Evolutionary conservation across 192 early-diverging fungal genomes (phyloP), one percentile per base, ranked within the genome.

Genomic region (Podila epigama): DNA sequence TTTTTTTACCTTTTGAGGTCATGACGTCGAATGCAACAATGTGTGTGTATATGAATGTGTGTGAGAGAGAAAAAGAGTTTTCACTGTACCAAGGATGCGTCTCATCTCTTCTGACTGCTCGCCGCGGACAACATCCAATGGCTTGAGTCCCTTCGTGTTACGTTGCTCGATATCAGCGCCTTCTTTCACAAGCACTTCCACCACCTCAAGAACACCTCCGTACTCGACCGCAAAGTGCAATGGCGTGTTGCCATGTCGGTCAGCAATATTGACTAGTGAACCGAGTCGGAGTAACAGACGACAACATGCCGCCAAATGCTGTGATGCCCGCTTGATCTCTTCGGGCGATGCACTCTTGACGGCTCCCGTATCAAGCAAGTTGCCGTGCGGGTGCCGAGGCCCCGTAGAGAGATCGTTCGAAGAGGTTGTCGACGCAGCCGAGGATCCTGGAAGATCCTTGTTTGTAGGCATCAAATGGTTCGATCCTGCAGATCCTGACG

Each of bases 151-250:
- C 20, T 81, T 85, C 33, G 78, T 82, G 53, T 85, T 85, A 18
- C 79, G 81, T 8, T 66, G 58, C 34, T 64, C 63, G 13, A 85
- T 68, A 68, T 83, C 79, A 10, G 84, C 84, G 9, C 84, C 84
- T 51, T 83, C 82, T 22, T 75, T 40, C 10, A 85, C 66, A 32
- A 86, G 48, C 1, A 86, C 79, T 15, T 68, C 69, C 1, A 86
- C 63, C 22, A 86, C 85, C 39, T 86, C 85, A 22, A 71, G 35
- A 1, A 86, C 68, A n/a, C 79, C 69, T 8, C 85, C 82, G 59
- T 80, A 84, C 39, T 86, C 85, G 25, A 83, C 80, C 29, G 85
- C 85, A 61, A 84, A 86, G 66, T 86, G 85, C 25, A 86, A 50
- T 35, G 85, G 80, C 10, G 85, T 86, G 48, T 86, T 84, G 4